Percentiles rank a stretch among this genome's conserved stretches.
Conservation (phyloP, 495 filamentous ascomycete species). For the Aspergillus saccharolyticus region DNA sequence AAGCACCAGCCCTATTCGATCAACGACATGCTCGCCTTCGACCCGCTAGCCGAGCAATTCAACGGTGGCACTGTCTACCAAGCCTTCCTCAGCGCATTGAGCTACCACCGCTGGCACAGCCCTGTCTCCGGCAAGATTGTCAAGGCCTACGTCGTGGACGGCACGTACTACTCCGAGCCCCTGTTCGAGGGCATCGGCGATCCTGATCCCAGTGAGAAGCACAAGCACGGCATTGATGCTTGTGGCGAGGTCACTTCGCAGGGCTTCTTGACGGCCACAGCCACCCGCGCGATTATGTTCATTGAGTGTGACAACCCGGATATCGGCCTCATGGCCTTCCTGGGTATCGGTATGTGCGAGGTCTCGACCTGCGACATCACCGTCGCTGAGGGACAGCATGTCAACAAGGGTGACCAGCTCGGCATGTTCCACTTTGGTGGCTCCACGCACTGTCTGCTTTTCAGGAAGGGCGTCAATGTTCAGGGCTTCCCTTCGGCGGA, state of each 20-base stretch:
- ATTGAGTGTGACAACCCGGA: conserved; percentile 58
- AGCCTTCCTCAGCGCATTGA: conserved; percentile 58
- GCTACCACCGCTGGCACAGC: conserved; percentile 67
- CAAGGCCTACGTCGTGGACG: conserved; percentile 50
- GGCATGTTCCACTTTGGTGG: conserved; percentile 44
- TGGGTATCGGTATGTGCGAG: conserved; percentile 64
- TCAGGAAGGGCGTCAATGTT: conserved; percentile 27
- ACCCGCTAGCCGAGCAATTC: conserved; percentile 48
- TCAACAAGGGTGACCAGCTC: conserved; percentile 41
- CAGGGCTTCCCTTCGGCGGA: conserved; percentile 48
- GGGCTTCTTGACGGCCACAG: conserved; percentile 50
- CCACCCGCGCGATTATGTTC: conserved; percentile 59
- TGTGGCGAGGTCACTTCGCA: conserved; percentile 56
- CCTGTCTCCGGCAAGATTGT: conserved; percentile 56
- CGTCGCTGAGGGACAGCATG: conserved; percentile 52
- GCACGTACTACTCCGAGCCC: conserved; percentile 66
- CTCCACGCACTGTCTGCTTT: conserved; percentile 57
- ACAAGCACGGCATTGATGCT: conserved; percentile 32
- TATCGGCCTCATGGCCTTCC: conserved; percentile 59
- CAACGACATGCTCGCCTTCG: conserved; percentile 55
- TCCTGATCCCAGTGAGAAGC: conserved; percentile 27
- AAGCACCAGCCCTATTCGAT: conserved; percentile 37
- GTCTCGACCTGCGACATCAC: conserved; percentile 62
- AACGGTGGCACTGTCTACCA: conserved; percentile 62
- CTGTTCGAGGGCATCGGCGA: conserved; percentile 43